Evolutionary conservation across 2,329 filamentous ascomycete species (phyloP), one percentile per base, ranked within the genome.

Genomic region (Myriosclerotinia scirpicola): DNA sequence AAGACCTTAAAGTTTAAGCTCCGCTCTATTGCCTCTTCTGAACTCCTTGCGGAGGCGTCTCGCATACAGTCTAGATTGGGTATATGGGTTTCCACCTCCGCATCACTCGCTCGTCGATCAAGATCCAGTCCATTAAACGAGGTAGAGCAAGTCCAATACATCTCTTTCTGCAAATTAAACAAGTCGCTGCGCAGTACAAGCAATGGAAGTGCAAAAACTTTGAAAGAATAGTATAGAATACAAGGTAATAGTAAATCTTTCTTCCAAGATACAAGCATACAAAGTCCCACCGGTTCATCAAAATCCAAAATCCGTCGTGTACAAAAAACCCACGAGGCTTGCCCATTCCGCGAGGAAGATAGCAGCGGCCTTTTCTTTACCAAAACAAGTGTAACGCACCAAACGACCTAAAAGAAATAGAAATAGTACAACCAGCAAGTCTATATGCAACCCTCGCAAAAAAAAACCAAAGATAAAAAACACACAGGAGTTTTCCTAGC

Each of bases 301-400:
- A 61, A 54, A 61, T 61, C 55, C 48, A 61, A 61, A 65, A 53
- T 40, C 50, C 55, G 59, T 65, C 64, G 64, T 65, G 64, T 61
- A 54, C 64, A 60, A 61, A 65, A 60, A 54, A 6, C 42, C 58
- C 55, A 56, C 64, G 22, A 65, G 64, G 44, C 46, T 55, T 61
- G 64, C 64, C 64, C 64, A 65, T 44, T 65, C 64, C 64, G 64
- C 55, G 64, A 65, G 64, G 64, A 65, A 40, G 64, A 65, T 65
- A 65, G 64, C 64, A 61, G 46, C 64, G 30, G 5, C 56, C 44
- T 46, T 46, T 42, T 60, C 64, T 65, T 60, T 65, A 36, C 56
- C 36, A 54, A 55, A 61, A 38, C 54, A 65, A 65, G 48, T 61
- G 64, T 59, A 65, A 65, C 36, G 60, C 60, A 61, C 55, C 64